phyloP scores from a whole-genome alignment of 208 protist genomes.

The Cochliopodium minus region DNA sequence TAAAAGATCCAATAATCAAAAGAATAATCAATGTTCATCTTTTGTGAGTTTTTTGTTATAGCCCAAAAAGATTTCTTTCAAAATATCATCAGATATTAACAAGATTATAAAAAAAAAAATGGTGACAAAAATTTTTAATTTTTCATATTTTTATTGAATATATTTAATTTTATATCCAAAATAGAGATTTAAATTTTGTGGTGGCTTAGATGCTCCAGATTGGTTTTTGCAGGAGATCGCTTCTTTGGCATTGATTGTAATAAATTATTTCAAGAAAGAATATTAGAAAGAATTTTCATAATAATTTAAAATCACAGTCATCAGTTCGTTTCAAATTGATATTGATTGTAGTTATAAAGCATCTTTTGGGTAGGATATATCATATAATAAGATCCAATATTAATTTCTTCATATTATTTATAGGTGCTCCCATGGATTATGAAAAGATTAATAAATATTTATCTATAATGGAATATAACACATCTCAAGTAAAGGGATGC shows the following conservation, averaged over 20 bases:
- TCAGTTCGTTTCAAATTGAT: neutral
- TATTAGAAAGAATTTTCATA: neutral
- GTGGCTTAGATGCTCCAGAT: conserved; percentile 4
- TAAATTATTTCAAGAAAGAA: neutral
- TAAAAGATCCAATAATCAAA: too few relatives aligned
- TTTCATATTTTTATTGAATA: too few relatives aligned
- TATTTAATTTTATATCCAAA: neutral
- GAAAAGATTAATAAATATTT: neutral
- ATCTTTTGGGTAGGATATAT: neutral
- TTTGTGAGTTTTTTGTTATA: too few relatives aligned
- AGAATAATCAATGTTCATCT: too few relatives aligned
- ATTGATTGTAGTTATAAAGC: neutral
- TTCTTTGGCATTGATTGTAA: neutral
- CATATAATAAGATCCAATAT: neutral
- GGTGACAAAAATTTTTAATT: too few relatives aligned
- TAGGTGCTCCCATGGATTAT: neutral
- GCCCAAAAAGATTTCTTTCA: too few relatives aligned
- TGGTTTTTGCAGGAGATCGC: neutral
- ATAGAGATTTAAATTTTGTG: conserved; percentile 11
- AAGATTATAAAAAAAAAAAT: too few relatives aligned
- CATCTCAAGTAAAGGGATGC: neutral
- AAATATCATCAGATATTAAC: too few relatives aligned
- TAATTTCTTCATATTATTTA: neutral
- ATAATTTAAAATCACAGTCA: neutral
- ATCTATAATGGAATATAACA: neutral